A percentile compares a stretch with the other conserved stretches of the same genome.
Conservation (phyloP, 169 alveolate species). For the Cryptosporidium muris region DNA sequence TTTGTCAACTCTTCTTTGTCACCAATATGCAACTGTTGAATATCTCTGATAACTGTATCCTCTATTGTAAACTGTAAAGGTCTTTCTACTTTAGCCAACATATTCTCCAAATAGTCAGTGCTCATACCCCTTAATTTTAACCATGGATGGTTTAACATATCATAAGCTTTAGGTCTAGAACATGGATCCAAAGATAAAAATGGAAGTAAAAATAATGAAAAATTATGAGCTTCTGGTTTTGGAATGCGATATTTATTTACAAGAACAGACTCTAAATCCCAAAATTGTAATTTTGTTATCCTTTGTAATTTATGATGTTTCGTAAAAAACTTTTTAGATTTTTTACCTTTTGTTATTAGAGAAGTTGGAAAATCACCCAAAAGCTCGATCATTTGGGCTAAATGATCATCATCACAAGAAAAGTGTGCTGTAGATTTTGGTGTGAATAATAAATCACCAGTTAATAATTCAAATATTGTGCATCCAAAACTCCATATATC, state of each 20-base stretch:
- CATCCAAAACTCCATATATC: slow-evolving; percentile 99
- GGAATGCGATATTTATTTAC: slow-evolving; percentile 43
- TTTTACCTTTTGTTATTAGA: slow-evolving; percentile 84
- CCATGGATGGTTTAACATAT: slow-evolving; percentile 58
- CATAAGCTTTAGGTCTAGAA: slow-evolving; percentile 46
- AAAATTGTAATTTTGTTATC: slow-evolving; percentile 47
- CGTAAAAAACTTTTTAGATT: slow-evolving; percentile 71
- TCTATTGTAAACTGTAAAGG: slow-evolving; percentile 27
- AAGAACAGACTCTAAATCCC: slow-evolving; percentile 66
- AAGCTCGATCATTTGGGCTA: slow-evolving; percentile 91
- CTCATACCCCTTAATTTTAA: slow-evolving; percentile 55
- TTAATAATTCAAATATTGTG: slow-evolving; percentile 95
- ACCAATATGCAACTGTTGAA: slow-evolving; percentile 19
- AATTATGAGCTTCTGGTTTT: slow-evolving; percentile 48
- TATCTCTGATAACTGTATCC: slow-evolving; percentile 47
- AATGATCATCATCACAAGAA: slow-evolving; percentile 90
- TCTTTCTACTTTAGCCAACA: slow-evolving; percentile 42
- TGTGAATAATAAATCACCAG: slow-evolving; percentile 98
- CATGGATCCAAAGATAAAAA: slow-evolving; percentile 58
- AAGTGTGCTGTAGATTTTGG: slow-evolving; percentile 91
- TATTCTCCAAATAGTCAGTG: slow-evolving; percentile 49
- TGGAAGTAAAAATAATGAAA: slow-evolving; percentile 28
- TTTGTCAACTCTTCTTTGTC: slow-evolving; percentile 16
- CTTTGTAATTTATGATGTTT: slow-evolving; percentile 32
- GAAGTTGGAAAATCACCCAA: slow-evolving; percentile 90